Percentiles rank a stretch among this genome's conserved stretches.
phyloP scores from a whole-genome alignment of 345 rosid genomes.

The Eutrema japonicum region DNA sequence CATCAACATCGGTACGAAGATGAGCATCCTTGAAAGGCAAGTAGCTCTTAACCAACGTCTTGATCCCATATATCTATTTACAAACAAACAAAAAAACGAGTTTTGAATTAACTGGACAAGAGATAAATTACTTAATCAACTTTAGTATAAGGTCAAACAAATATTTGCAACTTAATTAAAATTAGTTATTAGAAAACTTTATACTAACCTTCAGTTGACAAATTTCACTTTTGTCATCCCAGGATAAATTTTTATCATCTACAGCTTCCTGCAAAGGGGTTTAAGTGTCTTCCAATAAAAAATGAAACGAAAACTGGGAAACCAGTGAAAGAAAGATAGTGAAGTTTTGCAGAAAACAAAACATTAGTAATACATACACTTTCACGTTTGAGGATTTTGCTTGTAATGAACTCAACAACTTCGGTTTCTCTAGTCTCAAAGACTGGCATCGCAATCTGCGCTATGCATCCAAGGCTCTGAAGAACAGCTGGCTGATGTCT shows the following conservation, averaged over 20 bases:
- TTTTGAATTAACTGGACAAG: constrained; percentile 25
- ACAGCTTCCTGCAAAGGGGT: constrained; percentile 65
- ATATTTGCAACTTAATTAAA: constrained; percentile 3
- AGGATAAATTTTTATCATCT: constrained; percentile 50
- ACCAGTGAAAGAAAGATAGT: constrained; percentile 22
- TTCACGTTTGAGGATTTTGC: constrained; percentile 65
- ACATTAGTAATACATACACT: constrained; percentile 57
- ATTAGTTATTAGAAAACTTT: background rate
- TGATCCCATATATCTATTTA: constrained; percentile 83
- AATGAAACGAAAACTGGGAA: constrained; percentile 20
- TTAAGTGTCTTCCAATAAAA: constrained; percentile 27
- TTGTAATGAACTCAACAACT: constrained; percentile 72
- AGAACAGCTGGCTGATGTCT: constrained; percentile 88
- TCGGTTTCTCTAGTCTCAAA: constrained; percentile 96
- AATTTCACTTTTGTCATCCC: constrained; percentile 85
- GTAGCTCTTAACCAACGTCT: constrained; percentile 90
- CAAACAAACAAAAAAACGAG: constrained; percentile 2
- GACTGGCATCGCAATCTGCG: constrained; percentile 95
- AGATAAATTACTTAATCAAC: constrained; percentile 31
- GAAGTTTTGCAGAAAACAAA: constrained; percentile 35
- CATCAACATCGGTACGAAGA: constrained; percentile 82
- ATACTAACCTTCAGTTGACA: constrained; percentile 85
- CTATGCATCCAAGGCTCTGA: constrained; percentile 96
- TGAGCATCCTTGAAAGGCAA: constrained; percentile 94
- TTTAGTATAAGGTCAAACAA: constrained; percentile 21